These are phyloP conservation scores for Naganishia onofrii DNA, from an alignment of 768 basidiomycete genomes.

Conservation along the genomic window DNA sequence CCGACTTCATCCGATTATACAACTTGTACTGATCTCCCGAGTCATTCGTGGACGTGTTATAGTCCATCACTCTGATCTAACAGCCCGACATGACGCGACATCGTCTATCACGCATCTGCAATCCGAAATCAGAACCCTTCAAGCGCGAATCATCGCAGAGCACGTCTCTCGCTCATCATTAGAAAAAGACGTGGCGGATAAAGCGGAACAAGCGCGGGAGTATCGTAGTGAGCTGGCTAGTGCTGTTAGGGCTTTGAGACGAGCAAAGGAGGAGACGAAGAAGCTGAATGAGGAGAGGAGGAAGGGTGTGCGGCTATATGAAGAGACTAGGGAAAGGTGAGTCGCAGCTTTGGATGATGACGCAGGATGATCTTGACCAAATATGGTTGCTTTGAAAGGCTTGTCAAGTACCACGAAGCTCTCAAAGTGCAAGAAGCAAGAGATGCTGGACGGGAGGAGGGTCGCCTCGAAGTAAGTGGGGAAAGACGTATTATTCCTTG, in stretches of 20 bases:
- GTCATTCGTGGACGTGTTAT: background rate
- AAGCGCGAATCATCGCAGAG: constrained; percentile 50
- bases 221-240: constrained; percentile 46
- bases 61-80: background rate
- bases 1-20: background rate
- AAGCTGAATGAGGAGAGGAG: constrained; percentile 48
- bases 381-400: constrained; percentile 28
- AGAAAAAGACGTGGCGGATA: constrained; percentile 36
- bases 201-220: constrained; percentile 41
- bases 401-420: constrained; percentile 47
- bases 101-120: constrained; percentile 16
- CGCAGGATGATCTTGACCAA: background rate
- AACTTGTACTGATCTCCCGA: background rate
- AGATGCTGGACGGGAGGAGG: constrained; percentile 48
- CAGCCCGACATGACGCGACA: background rate
- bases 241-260: constrained; percentile 45
- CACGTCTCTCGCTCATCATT: constrained; percentile 44
- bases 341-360: constrained; percentile 7
- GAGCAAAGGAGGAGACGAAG: constrained; percentile 48
- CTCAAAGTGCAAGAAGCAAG: constrained; percentile 45
- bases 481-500: background rate
- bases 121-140: constrained; percentile 43
- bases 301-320: constrained; percentile 42
- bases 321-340: constrained; percentile 47
- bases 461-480: constrained; percentile 45